Percentiles rank a stretch among this genome's conserved stretches.
Conservation (phyloP, 768 basidiomycete species). For the Mycena leptocephala region DNA sequence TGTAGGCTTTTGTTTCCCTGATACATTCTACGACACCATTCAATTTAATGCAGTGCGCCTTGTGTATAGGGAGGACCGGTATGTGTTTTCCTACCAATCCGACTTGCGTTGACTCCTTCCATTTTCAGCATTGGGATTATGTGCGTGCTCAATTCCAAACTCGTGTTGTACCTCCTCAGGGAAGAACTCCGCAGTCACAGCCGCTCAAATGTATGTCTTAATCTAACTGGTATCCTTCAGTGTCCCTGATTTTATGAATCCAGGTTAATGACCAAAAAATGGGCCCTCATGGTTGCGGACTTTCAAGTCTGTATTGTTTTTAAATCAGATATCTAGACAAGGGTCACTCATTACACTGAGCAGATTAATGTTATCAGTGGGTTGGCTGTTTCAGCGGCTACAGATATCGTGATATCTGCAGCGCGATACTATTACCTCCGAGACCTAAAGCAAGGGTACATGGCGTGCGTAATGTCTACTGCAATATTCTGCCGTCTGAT, state of each 20-base stretch:
- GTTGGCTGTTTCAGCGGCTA: constrained; percentile 14
- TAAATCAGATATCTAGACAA: not conserved
- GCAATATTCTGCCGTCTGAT: not conserved
- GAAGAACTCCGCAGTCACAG: not conserved
- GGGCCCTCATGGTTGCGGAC: not conserved
- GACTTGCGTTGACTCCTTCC: too few species aligned
- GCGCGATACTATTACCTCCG: constrained; percentile 29
- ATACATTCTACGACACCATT: too few species aligned
- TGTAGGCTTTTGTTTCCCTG: not conserved
- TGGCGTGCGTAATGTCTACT: not conserved
- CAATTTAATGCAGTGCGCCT: not conserved
- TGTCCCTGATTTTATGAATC: not conserved
- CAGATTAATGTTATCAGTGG: not conserved
- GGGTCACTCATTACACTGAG: not conserved
- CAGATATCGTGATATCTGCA: constrained; percentile 25
- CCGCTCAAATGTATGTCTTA: not conserved
- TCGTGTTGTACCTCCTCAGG: too few species aligned
- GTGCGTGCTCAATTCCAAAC: not conserved
- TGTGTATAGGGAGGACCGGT: constrained; percentile 1
- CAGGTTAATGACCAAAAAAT: constrained; percentile 5
- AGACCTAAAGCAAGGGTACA: constrained; percentile 29
- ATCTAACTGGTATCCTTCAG: too few species aligned
- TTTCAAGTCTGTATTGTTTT: not conserved
- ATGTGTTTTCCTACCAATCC: not conserved
- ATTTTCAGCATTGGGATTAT: constrained; percentile 4